Base-by-base conservation (phyloP, 1,284 basidiomycete genomes). In the Boletellus deceptivus region DNA sequence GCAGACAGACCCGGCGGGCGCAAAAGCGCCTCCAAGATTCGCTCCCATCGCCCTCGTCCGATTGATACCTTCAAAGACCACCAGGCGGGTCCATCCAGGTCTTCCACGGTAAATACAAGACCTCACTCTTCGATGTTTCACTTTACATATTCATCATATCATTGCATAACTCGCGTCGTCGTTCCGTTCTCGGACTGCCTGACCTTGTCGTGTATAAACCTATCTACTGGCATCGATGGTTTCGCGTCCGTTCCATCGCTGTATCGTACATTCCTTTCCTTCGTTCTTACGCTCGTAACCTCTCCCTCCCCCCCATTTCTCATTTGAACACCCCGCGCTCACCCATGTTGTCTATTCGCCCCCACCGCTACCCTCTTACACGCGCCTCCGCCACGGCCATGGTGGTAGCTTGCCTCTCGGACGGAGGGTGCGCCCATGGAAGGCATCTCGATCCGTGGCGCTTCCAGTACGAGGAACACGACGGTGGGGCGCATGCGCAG, bases 91-190 rank as follows among this genome's bases (percentile, higher is more conserved):
- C 67, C 76, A 49, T 75, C 70, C 65, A 71, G 73, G 49, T 68
- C 72, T 65, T 73, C 80, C 59, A 76, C 75, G 83, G 86, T 88
- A 82, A 86, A 81, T 84, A 77, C 74, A 69, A 63, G 62, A 68
- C 61, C 52, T 59, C 49, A 20, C 40, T 68, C 61, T 52, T 65
- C 50, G 33, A 50, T 52, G 54, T 54, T 65, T 63, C 54, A 41
- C 61, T 58, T 55, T 55, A 56, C 58, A 57, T 64, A 62, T 61
- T 61, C 61, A 59, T 59, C 56, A 42, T 43, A 50, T 34, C 57
- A 54, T 61, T 66, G 31, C 59, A 65, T 63, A 54, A 48, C 14
- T 53, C 53, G 36, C 52, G 36, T 44, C 47, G 29, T 50, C 53
- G 20, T 57, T 48, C 41, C 54, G 13, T 49, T 52, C 5, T 46